Evolutionary conservation across 1,284 basidiomycete species (phyloP), one percentile per base, ranked within the genome.

Genomic region (Cryptococcus floricola): DNA sequence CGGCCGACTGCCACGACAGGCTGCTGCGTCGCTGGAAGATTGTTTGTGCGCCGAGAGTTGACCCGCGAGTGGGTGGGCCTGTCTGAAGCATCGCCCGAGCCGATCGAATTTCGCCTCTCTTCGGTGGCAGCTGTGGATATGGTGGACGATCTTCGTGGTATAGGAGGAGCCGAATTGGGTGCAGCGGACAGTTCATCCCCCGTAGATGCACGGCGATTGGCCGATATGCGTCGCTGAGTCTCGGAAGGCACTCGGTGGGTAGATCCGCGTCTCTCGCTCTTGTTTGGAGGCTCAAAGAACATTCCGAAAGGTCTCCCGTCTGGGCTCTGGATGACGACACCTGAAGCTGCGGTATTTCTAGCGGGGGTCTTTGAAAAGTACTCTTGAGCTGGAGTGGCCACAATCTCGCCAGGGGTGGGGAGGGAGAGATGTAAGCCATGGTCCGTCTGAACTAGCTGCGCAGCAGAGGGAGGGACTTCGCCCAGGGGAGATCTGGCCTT

Each of bases 301-400:
- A 98, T 94, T 6, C 92, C 94, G 19, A 91, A 85, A 0, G 92
- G 89, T 60, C 92, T 85, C 0, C 95, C 95, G 69, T 96, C 91
- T 0, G 91, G 90, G 68, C 87, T 90, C 63, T 94, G 91, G 50
- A 98, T 87, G 44, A 98, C 83, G 19, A 97, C 82, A 0, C 95
- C 95, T 3, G 89, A 87, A 2, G 88, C 88, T 0, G 89, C 87
- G 0, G 88, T 87, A 4, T 83, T 80, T 5, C 88, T 86, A 7
- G 89, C 81, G 66, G 87, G 85, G 52, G 84, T 80, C 10, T 84
- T 77, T 5, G 88, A 85, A 68, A 98, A 97, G 76, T 97, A 98
- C 65, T 94, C 91, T 41, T 86, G 82, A 28, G 85, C 85, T 16
- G 94, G 91, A 0, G 86, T 82, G 8, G 84, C 81, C 3, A 73